Evolutionary conservation across 129 eudicot species (phyloP), one percentile per base, ranked within the genome.

Genomic region (Scalesia atractyloides): DNA sequence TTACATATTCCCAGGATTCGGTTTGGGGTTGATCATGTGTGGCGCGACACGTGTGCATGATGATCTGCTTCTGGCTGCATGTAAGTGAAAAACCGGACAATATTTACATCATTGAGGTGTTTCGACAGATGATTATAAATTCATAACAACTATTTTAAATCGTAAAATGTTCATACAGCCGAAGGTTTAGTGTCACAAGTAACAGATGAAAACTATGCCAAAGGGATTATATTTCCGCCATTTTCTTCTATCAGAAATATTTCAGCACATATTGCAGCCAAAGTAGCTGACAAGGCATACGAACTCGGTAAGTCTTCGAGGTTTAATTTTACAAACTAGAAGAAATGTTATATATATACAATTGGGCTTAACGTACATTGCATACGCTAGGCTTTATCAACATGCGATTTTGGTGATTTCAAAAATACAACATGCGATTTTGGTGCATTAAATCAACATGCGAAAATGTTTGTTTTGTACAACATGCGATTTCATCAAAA

Each of bases 1-100:
- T 70, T 94, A 90, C 83, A 88, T 94, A 67, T 94, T 94, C 84
- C 98, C 98, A 9, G 97, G 98, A 54, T 88, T 94, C 47, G 98
- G 98, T 73, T 80, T 94, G 78, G 98, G 98, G 17, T 46, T 94
- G 78, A 90, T 94, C 77, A 94, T 94, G 91, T 94, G 93, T 72
- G 97, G 96, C 73, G 91, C 96, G 17, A 71, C 91, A 64, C 87
- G 93, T 8, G 84, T 94, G 39, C 98, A 88, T 46, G 91, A 94
- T 68, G 98, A 94, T 67, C 34, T 94, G 83, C 97, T 94, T 67
- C 73, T 94, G 82, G 97, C 88, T 57, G 98, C 98, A 66, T 94
- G 98, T 94, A 90, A 94, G 98, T 84, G 53, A n/a, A 9, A 58
- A 77, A 58, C 14, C 2, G 4, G 9, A 1, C 18, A 8, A 47